Percentiles rank a stretch among this genome's conserved stretches.
Conservation (phyloP, 192 early-diverging fungal species). For the Coemansia sp. region DNA sequence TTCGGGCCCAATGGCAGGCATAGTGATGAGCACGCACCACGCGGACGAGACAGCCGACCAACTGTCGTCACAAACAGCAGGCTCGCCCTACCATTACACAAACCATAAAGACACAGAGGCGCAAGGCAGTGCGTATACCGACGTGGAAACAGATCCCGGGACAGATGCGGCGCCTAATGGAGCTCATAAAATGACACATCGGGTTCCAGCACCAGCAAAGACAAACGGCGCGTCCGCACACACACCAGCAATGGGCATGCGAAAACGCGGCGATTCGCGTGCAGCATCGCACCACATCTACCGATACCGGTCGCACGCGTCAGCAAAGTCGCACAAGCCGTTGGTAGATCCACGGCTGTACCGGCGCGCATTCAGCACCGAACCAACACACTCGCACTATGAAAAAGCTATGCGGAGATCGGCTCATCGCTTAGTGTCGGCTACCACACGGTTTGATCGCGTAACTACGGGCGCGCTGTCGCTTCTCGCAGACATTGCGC, state of each 20-base stretch:
- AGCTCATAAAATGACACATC: neutral
- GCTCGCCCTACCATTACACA: slow-evolving; percentile 33
- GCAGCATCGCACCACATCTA: neutral
- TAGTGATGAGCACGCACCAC: slow-evolving; percentile 38
- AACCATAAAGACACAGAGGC: neutral
- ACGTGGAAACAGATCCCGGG: slow-evolving; percentile 11
- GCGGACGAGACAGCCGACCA: slow-evolving; percentile 30
- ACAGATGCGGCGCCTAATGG: neutral
- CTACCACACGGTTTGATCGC: slow-evolving; percentile 44
- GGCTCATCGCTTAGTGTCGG: slow-evolving; percentile 43
- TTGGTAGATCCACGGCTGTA: slow-evolving; percentile 32
- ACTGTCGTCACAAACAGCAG: slow-evolving; percentile 23
- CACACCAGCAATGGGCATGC: neutral
- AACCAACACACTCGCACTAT: slow-evolving; percentile 21
- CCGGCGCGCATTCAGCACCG: slow-evolving; percentile 4
- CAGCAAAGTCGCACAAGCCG: slow-evolving; percentile 12
- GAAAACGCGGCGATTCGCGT: slow-evolving; percentile 2
- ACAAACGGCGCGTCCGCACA: neutral
- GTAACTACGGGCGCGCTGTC: slow-evolving; percentile 36
- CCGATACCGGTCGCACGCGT: slow-evolving; percentile 1
- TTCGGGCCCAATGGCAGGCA: slow-evolving; percentile 33
- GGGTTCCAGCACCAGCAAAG: neutral
- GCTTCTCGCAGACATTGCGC: slow-evolving; percentile 35
- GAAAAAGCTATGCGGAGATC: slow-evolving; percentile 47
- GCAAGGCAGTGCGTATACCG: neutral